Base-by-base conservation (phyloP, 2,329 filamentous ascomycete species). In the Scedosporium boydii region DNA sequence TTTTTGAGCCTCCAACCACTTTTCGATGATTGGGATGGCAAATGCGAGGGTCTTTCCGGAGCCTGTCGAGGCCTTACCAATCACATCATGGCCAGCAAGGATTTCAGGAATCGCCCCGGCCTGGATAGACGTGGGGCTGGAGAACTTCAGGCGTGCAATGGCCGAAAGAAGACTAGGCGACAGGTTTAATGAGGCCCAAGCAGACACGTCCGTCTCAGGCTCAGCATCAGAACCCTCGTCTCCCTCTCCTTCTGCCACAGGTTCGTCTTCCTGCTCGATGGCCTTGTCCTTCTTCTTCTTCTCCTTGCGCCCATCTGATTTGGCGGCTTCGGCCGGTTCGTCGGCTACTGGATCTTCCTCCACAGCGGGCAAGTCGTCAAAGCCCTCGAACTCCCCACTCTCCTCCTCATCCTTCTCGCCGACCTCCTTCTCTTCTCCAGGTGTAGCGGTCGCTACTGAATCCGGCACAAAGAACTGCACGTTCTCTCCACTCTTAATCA, bases 11-110 rank as follows among this genome's bases (percentile, higher is more conserved):
- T 83, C 82, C 44, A 99, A 76, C 80, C 88, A 97, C 62, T 83
- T 82, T 73, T 99, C 93, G 9, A 98, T 79, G 62, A 99, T 95
- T 0, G 95, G 95, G 65, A 99, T 92, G 1, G 89, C 91, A 73
- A 96, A 99, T 0, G 95, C 93, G 55, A 99, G 78, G 0, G 95
- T 99, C 76, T 99, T 99, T 68, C 95, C 95, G 14, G 95, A 98
- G 67, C 95, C 95, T 0, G 95, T 99, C 10, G 93, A 89, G 1
- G 95, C 95, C 76, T 99, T 99, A 51, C 95, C 95, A 66, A 99
- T 89, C 16, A 98, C 88, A 74, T 99, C 93, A 71, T 90, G 89
- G 0, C 93, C 93, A 5, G 85, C 84, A 21, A 93, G 72, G 56
- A 97, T 90, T 61, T 90, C 83, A 0, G 95, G 93, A 68, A 99